These are phyloP conservation scores for Fusarium sp. DNA, from an alignment of 2,329 filamentous ascomycete genomes.

Conservation along the genomic window DNA sequence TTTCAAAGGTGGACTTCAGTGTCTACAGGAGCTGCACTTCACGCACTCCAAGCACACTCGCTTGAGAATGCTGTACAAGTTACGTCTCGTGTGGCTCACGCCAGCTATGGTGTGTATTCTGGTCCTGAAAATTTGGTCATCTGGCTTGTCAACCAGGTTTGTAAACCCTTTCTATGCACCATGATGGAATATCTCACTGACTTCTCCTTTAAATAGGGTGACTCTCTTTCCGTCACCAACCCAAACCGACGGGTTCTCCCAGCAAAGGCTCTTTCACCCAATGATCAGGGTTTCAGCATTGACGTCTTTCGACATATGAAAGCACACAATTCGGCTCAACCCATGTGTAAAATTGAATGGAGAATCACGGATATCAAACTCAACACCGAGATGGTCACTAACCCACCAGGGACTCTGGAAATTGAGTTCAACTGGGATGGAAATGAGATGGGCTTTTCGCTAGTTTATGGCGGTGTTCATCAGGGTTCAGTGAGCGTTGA, in stretches of 20 bases:
- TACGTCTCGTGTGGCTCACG: not conserved
- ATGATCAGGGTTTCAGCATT: accelerated
- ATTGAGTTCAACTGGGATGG: not conserved
- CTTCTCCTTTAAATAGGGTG: not conserved
- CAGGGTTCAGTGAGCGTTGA: not conserved
- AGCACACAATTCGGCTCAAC: too few relatives aligned
- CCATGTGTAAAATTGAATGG: not conserved
- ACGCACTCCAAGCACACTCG: not conserved
- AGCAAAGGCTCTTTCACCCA: accelerated
- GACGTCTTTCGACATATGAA: not conserved
- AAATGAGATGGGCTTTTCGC: not conserved
- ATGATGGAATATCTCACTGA: not conserved
- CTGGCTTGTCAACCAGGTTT: not conserved
- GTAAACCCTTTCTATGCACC: not conserved
- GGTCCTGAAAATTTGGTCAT: accelerated
- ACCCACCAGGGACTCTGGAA: not conserved
- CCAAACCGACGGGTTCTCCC: not conserved
- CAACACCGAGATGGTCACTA: accelerated
- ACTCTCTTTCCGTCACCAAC: not conserved
- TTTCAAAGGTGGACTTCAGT: not conserved
- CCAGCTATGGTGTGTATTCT: not conserved
- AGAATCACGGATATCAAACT: accelerated
- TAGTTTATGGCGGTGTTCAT: not conserved
- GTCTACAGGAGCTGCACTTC: not conserved
- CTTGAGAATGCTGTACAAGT: not conserved